Base-by-base conservation (phyloP, 2,329 filamentous ascomycete species). In the Saccharata proteae region DNA sequence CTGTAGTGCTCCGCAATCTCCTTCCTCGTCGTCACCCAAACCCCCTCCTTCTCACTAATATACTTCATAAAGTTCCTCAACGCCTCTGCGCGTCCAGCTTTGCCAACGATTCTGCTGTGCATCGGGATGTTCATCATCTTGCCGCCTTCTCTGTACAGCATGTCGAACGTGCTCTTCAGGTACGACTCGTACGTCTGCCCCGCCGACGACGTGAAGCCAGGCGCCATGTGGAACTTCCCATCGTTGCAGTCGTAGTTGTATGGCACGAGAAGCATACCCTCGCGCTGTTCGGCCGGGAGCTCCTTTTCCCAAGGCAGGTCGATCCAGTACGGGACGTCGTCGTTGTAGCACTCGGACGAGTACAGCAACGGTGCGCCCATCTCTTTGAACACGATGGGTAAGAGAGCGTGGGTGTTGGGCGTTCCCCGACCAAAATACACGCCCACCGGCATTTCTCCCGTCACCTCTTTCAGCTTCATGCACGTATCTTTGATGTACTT, bases 61-160 rank as follows among this genome's bases (percentile, higher is more conserved):
- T 59, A 59, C 39, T 48, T 35, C 47, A 57, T 54, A 39, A 59
- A 59, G 23, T 51, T 57, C n/a, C 55, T 34, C 23, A 60, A 37
- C 1, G 52, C 54, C 36, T 59, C 55, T 4, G 48, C 52, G 14
- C 57, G 38, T 0, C 57, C 57, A 4, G 58, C 49, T 34, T 59
- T 60, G 3, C 58, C 58, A 1, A 54, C 52, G 26, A 61, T 60
- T 6, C 58, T 46, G 8, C 45, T 50, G 36, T 61, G 58, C 32
- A 61, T 38, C 4, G 55, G 54, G 16, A 61, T 58, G 29, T 54
- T 60, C 57, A 60, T 59, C 48, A 59, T 52, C 42, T 56, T 59
- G 4, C 54, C 57, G 5, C 56, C 56, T 35, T 59, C 57, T 5
- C 54, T 40, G 39, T 60, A 59, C 10, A 60, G 39, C 38, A 51